A percentile compares a stretch with the other conserved stretches of the same genome.
These are phyloP conservation scores for Quercus suber DNA, from an alignment of 306 rosid species.

Conservation along the genomic window DNA sequence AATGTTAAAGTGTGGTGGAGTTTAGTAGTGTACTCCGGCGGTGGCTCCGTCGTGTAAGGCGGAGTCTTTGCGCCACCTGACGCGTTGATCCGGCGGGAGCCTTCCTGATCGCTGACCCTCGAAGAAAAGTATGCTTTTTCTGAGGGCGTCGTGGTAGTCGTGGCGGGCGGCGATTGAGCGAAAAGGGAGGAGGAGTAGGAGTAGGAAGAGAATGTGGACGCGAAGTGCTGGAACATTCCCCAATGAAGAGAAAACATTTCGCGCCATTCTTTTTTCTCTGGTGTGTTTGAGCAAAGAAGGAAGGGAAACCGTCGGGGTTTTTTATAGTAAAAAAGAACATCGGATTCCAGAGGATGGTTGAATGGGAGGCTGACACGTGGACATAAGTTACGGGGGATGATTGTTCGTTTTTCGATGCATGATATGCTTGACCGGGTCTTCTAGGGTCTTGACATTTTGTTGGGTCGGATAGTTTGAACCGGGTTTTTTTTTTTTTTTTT, in stretches of 20 bases:
- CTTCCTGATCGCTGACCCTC: constrained; percentile 99
- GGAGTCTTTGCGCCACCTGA: constrained; percentile 88
- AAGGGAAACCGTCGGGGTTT: constrained; percentile 33
- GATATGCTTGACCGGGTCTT: constrained; percentile 41
- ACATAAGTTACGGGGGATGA: constrained; percentile 12
- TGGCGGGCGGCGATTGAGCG: constrained; percentile 38
- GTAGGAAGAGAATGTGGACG: constrained; percentile 23
- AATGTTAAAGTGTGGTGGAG: background rate
- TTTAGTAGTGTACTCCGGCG: constrained; percentile 48
- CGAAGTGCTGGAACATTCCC: constrained; percentile 27
- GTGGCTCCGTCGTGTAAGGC: constrained; percentile 80
- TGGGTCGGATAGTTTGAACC: constrained; percentile 17
- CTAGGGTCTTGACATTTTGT: constrained; percentile 27
- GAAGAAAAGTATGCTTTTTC: constrained; percentile 87
- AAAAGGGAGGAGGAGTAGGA: constrained; percentile 31
- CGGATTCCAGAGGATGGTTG: constrained; percentile 63
- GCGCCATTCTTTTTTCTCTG: constrained; percentile 30
- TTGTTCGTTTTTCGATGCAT: constrained; percentile 53
- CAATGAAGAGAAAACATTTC: constrained; percentile 15
- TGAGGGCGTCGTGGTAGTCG: constrained; percentile 79
- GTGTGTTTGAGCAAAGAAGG: background rate
- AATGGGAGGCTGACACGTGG: constrained; percentile 47
- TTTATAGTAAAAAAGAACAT: constrained; percentile 66
- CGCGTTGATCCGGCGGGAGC: constrained; percentile 81
- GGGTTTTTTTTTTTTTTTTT: background rate